Conservation (phyloP, 495 filamentous ascomycete species). For the Staphylotrichum longicolle region DNA sequence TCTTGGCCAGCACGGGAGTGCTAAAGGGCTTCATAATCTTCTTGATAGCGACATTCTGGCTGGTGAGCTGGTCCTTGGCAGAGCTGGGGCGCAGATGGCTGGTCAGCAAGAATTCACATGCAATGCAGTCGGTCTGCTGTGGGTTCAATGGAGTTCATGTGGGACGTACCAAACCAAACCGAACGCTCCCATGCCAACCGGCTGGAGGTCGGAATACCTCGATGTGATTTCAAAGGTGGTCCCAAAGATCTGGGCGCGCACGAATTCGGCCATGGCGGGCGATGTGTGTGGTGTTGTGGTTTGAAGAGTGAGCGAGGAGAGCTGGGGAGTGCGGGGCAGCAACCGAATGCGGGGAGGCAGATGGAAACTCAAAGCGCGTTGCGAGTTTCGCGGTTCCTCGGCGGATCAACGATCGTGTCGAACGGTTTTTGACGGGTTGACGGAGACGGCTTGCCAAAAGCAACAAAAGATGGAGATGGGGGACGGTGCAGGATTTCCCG, state of each 20-base stretch:
- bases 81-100: constrained; percentile 57
- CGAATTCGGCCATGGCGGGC: constrained; percentile 87
- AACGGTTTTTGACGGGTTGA: no score
- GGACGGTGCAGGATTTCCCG: not conserved
- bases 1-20: constrained; percentile 93
- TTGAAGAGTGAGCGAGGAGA: constrained; percentile 9
- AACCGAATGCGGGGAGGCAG: not conserved
- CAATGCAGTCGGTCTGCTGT: not conserved
- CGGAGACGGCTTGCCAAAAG: not conserved
- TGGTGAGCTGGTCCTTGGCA: constrained; percentile 94
- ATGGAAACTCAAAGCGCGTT: no score
- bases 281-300: constrained; percentile 10
- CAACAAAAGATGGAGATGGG: not conserved
- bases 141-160: no score
- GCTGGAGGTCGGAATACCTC: constrained; percentile 96
- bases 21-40: constrained; percentile 99
- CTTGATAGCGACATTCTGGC: constrained; percentile 94
- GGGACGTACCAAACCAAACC: constrained; percentile 83
- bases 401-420: no score
- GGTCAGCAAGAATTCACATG: constrained; percentile 23
- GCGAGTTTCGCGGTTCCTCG: no score
- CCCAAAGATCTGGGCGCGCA: constrained; percentile 98
- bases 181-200: constrained; percentile 98
- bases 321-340: constrained; percentile 11
- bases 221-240: constrained; percentile 99